Evolutionary conservation across 768 basidiomycete species (phyloP), one percentile per base, ranked within the genome.

Genomic region (Lentinula sp.): DNA sequence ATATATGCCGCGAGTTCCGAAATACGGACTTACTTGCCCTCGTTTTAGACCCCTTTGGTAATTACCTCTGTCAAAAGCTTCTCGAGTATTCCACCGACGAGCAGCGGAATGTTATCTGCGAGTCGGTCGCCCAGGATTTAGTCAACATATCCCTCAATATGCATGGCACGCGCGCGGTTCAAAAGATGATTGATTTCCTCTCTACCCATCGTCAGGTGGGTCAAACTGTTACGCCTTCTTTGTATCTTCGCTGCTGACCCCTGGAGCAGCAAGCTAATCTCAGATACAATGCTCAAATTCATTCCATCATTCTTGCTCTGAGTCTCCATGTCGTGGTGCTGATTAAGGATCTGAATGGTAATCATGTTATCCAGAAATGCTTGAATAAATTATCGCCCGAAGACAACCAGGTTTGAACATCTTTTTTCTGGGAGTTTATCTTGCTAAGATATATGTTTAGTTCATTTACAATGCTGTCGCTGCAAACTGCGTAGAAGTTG

Each of bases 381-480:
- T 77, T 99, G 68, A 99, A 99, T 81, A 95, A 96, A 76, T 81
- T 99, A 65, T 91, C 92, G 49, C 93, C 97, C 1, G 97, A 99
- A 71, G 97, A 99, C 75, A 99, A 99, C 74, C 96, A 98, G 83
- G 93, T 89, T 73, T 16, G 68, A 28, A 9, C 6, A 1, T 15
- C 6, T 42, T 28, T n/a, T n/a, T 3, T 33, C 15, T 43, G 28
- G 32, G 55, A n/a, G 16, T 10, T 28, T 64, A n/a, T 8, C 28
- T 53, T 32, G 18, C 58, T 52, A 20, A 46, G 32, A 10, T 1
- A 6, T 28, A 28, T 28, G 37, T 51, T 28, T 45, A 95, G 90
- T 98, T 98, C 78, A 99, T 99, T 69, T 99, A 98, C 77, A 98
- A 98, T 68, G 96, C 97, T 61, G 96, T 99, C 39, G 97, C 97